phyloP scores from a whole-genome alignment of 1,139 yeast species.

The Geotrichum aggregatum region DNA sequence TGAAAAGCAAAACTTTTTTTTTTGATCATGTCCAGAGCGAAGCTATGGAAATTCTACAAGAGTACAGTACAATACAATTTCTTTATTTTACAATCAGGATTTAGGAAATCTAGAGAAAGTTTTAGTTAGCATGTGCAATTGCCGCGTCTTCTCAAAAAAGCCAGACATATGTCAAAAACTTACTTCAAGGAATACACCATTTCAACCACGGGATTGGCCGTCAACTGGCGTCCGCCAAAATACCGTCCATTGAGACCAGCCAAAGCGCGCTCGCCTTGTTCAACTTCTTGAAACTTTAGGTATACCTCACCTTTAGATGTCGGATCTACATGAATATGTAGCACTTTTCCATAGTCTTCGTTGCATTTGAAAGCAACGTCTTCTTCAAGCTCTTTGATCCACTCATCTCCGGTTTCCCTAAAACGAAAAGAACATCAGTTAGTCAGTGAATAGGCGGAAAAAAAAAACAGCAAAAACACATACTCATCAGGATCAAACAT shows the following conservation, averaged over 20 bases:
- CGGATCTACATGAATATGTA: conserved; percentile 37
- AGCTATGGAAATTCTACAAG: background rate
- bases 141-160: background rate
- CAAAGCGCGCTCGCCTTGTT: conserved; percentile 36
- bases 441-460: conserved; percentile 8
- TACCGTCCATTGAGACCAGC: conserved; percentile 39
- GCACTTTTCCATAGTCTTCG: conserved; percentile 39
- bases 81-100: conserved; percentile 8
- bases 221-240: conserved; percentile 39
- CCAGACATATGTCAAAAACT: conserved; percentile 16
- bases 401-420: conserved; percentile 38
- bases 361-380: conserved; percentile 41
- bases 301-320: conserved; percentile 38
- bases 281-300: conserved; percentile 35
- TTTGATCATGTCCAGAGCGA: background rate
- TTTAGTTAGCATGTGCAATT: background rate
- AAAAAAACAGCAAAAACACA: conserved; percentile 20
- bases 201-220: conserved; percentile 37
- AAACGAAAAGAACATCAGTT: background rate
- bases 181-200: conserved; percentile 35
- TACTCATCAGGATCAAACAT: conserved; percentile 40
- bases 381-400: conserved; percentile 40
- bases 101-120: conserved; percentile 16
- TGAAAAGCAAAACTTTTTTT: background rate
- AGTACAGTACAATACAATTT: background rate